phyloP scores from a whole-genome alignment of 148 eudicot genomes.

The Rheum nobile region DNA sequence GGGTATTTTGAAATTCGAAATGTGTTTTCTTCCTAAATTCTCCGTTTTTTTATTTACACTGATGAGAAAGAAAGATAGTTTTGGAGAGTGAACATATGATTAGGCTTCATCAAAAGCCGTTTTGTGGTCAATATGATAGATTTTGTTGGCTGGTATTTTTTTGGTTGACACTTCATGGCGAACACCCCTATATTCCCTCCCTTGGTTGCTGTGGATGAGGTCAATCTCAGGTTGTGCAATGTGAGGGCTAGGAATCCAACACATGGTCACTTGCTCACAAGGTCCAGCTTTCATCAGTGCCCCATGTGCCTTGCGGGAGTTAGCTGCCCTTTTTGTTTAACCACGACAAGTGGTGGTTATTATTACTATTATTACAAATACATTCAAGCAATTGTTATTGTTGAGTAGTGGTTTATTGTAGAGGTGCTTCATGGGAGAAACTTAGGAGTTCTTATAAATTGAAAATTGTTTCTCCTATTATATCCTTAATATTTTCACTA shows the following conservation, averaged over 20 bases:
- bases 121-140: not conserved
- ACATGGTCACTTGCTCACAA: not conserved
- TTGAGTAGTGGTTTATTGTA: not conserved
- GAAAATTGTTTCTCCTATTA: not conserved
- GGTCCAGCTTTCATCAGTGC: not conserved
- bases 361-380: not conserved
- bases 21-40: not conserved
- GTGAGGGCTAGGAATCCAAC: not conserved
- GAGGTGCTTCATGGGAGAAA: not conserved
- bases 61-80: not conserved
- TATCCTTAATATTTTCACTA: not conserved
- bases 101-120: not conserved
- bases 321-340: not conserved
- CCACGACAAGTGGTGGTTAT: not conserved
- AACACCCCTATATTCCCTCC: not conserved
- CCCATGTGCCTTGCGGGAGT: not conserved
- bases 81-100: not conserved
- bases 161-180: not conserved
- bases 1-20: not conserved
- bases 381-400: conserved; percentile 3
- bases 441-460: not conserved
- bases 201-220: not conserved
- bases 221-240: not conserved
- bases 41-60: not conserved
- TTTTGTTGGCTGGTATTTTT: not conserved